phyloP scores from a whole-genome alignment of 768 basidiomycete genomes.

The Omphalotus guepiniiformis region DNA sequence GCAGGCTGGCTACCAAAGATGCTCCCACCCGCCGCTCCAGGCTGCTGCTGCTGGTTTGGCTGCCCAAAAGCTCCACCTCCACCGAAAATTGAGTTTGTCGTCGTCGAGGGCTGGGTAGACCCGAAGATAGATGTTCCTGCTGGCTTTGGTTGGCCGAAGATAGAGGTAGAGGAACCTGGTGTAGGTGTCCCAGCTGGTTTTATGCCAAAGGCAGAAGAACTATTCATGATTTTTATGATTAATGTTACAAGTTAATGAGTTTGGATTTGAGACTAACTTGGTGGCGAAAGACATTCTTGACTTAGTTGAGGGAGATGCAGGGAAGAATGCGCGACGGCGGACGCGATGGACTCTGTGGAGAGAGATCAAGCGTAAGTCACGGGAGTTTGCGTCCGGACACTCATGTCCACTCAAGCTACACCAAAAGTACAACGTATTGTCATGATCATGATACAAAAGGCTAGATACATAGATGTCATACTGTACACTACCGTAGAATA shows the following conservation, averaged over 20 bases:
- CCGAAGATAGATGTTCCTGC: conserved; percentile 34
- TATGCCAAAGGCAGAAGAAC: conserved; percentile 34
- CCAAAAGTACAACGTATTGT: too few relatives aligned
- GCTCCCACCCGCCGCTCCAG: conserved; percentile 12
- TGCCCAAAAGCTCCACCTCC: conserved; percentile 23
- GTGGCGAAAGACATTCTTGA: conserved; percentile 14
- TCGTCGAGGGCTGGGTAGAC: conserved; percentile 21
- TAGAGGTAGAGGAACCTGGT: conserved; percentile 14
- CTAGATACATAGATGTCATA: too few relatives aligned
- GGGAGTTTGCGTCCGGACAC: too few relatives aligned
- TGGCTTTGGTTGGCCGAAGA: conserved; percentile 30
- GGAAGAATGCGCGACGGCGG: too few relatives aligned
- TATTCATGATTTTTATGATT: background rate
- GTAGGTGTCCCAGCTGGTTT: conserved; percentile 26
- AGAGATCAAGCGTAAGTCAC: too few relatives aligned
- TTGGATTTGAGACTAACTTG: conserved; percentile 2
- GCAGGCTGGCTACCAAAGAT: conserved; percentile 18
- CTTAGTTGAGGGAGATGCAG: background rate
- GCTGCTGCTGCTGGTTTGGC: conserved; percentile 18
- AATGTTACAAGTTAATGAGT: background rate
- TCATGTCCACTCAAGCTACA: too few relatives aligned
- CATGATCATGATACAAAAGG: too few relatives aligned
- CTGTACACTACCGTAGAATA: too few relatives aligned
- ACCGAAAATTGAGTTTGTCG: conserved; percentile 1
- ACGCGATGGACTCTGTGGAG: too few relatives aligned